These are phyloP conservation scores for Talaromyces sp. DNA, from an alignment of 2,329 filamentous ascomycete species.

Conservation along the genomic window DNA sequence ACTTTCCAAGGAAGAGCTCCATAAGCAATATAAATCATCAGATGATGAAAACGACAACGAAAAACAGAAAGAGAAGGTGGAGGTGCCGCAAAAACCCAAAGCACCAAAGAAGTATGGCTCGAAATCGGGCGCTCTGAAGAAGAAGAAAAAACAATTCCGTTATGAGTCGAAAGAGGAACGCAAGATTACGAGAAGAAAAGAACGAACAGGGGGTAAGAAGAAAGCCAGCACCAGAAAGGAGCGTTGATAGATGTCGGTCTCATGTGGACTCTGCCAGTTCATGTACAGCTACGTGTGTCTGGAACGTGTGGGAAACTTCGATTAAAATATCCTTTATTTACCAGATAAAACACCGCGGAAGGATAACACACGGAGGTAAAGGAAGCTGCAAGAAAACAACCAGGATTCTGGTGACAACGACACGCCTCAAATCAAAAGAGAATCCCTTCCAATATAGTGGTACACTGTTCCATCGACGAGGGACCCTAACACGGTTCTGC, in stretches of 20 bases:
- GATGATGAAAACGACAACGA: constrained; percentile 25
- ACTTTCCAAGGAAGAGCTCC: constrained; percentile 62
- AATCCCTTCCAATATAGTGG: constrained; percentile 2
- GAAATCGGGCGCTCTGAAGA: constrained; percentile 54
- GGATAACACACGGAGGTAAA: constrained; percentile 19
- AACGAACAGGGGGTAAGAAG: constrained; percentile 67
- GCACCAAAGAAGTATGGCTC: constrained; percentile 29
- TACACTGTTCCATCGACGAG: constrained; percentile 5
- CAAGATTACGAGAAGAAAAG: constrained; percentile 57
- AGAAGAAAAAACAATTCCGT: constrained; percentile 86
- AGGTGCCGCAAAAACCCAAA: constrained; percentile 27
- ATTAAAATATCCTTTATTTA: constrained; percentile 17
- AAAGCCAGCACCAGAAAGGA: constrained; percentile 58
- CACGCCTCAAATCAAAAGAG: constrained; percentile 13
- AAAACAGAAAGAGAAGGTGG: constrained; percentile 16
- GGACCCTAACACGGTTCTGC: constrained; percentile 1
- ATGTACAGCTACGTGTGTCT: background rate
- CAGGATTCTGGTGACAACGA: constrained; percentile 6
- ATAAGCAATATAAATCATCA: constrained; percentile 14
- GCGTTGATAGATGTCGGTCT: constrained; percentile 25
- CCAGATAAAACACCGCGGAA: constrained; percentile 18
- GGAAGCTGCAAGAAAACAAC: constrained; percentile 9
- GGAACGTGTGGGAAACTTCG: background rate
- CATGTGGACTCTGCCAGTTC: too few relatives aligned
- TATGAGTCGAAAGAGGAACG: constrained; percentile 89